A percentile compares a stretch with the other conserved stretches of the same genome.
These are phyloP conservation scores for Phyllosticta ampelicida DNA, from an alignment of 2,329 filamentous ascomycete genomes.

Conservation along the genomic window DNA sequence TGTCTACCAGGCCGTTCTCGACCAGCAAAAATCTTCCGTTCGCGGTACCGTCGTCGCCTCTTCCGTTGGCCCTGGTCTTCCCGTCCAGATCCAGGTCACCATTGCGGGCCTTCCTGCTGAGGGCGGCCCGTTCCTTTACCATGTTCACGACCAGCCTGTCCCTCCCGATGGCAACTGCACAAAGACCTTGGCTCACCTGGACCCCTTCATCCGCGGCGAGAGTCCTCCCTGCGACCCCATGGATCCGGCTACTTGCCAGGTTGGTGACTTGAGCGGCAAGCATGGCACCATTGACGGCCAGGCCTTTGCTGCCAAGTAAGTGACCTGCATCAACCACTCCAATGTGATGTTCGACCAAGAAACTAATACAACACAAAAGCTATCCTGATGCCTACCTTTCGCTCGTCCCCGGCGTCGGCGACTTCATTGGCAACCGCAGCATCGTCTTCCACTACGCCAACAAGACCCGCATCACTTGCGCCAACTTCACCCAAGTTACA, in stretches of 20 bases:
- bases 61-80: slow-evolving; percentile 25
- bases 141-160: slow-evolving; percentile 35
- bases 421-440: slow-evolving; percentile 44
- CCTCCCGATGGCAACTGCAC: slow-evolving; percentile 34
- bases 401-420: slow-evolving; percentile 27
- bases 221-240: slow-evolving; percentile 26
- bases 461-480: slow-evolving; percentile 45
- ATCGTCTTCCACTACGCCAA: slow-evolving; percentile 45
- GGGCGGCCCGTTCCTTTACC: slow-evolving; percentile 38
- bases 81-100: slow-evolving; percentile 30
- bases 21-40: slow-evolving; percentile 22
- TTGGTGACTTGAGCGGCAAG: slow-evolving; percentile 37
- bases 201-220: slow-evolving; percentile 33
- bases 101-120: slow-evolving; percentile 30
- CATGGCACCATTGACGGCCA: slow-evolving; percentile 28
- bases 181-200: slow-evolving; percentile 30
- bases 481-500: slow-evolving; percentile 35
- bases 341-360: neutral
- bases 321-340: neutral
- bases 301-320: slow-evolving; percentile 21
- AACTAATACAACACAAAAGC: slow-evolving; percentile 16
- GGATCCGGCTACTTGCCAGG: slow-evolving; percentile 31
- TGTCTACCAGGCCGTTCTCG: slow-evolving; percentile 27
- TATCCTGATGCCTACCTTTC: slow-evolving; percentile 42
- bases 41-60: slow-evolving; percentile 25